Percentiles rank a stretch among this genome's conserved stretches.
Evolutionary conservation across 2,329 filamentous ascomycete species (phyloP).

Genomic region (Xylaria sp.): DNA sequence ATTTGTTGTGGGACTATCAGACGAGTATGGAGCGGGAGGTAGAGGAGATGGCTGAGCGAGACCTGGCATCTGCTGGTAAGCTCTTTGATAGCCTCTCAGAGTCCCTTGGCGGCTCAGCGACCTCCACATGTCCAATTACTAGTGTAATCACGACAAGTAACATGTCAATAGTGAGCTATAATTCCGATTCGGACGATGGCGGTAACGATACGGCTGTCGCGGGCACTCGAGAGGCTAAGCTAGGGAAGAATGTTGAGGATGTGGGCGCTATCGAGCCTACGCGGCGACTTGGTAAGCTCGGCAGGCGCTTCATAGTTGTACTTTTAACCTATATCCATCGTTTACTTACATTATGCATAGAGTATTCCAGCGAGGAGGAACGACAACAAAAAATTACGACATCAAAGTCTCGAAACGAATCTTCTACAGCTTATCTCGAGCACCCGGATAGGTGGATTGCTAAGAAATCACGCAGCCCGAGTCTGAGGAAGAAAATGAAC

Average conservation of each 20-base stretch:
- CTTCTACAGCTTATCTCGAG: background rate
- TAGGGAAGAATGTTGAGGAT: background rate
- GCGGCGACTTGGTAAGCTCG: constrained; percentile 33
- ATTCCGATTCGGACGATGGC: constrained; percentile 30
- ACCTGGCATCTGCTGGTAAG: constrained; percentile 39
- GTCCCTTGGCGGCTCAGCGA: constrained; percentile 28
- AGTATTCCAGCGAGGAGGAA: constrained; percentile 32
- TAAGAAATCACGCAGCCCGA: background rate
- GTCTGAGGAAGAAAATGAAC: constrained; percentile 5
- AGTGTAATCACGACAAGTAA: constrained; percentile 34
- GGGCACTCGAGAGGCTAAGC: constrained; percentile 27
- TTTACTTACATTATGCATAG: constrained; percentile 24
- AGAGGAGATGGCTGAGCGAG: constrained; percentile 34
- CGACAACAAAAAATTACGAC: constrained; percentile 7
- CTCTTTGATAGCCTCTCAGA: constrained; percentile 33
- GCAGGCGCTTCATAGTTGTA: background rate
- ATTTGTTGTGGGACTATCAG: constrained; percentile 27
- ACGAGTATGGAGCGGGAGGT: constrained; percentile 29
- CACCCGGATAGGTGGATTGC: background rate
- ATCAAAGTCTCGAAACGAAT: background rate
- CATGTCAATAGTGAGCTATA: constrained; percentile 39
- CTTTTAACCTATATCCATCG: background rate
- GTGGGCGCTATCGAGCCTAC: background rate
- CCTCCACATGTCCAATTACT: constrained; percentile 26
- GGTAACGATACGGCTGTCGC: constrained; percentile 26